These are phyloP conservation scores for Mucor saturninus DNA, from an alignment of 371 early-diverging fungal species.

Conservation along the genomic window DNA sequence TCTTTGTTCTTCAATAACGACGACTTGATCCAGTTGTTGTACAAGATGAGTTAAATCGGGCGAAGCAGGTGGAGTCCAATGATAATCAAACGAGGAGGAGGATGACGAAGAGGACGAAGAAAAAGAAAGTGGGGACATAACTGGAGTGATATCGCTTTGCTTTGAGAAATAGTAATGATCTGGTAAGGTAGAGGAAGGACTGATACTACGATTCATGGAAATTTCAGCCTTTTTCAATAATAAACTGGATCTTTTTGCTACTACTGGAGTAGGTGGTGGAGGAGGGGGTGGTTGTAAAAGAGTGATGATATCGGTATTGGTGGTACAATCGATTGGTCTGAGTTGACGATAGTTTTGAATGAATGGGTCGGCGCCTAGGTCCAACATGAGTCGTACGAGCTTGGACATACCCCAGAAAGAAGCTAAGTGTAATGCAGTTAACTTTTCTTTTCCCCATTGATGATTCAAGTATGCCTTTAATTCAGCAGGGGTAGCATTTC, in stretches of 20 bases:
- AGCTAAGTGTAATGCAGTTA: constrained; percentile 45
- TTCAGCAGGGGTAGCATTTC: constrained; percentile 27
- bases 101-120: constrained; percentile 34
- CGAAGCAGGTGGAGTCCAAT: constrained; percentile 26
- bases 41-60: not conserved
- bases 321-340: constrained; percentile 43
- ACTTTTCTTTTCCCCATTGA: constrained; percentile 33
- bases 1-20: constrained; percentile 4
- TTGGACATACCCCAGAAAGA: constrained; percentile 46
- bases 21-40: constrained; percentile 2
- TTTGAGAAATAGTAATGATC: not conserved
- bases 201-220: not conserved
- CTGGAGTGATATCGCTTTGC: not conserved
- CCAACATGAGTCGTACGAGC: constrained; percentile 47
- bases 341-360: constrained; percentile 37
- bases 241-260: constrained; percentile 6
- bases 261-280: not conserved
- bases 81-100: constrained; percentile 24
- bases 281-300: constrained; percentile 14
- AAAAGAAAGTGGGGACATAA: constrained; percentile 27
- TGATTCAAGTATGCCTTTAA: constrained; percentile 35
- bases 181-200: constrained; percentile 3
- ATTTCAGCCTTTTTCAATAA: constrained; percentile 14
- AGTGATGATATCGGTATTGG: constrained; percentile 26
- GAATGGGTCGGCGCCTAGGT: constrained; percentile 41